A percentile compares a stretch with the other conserved stretches of the same genome.
Conservation (phyloP, 768 basidiomycete genomes). For the Russula virescens region DNA sequence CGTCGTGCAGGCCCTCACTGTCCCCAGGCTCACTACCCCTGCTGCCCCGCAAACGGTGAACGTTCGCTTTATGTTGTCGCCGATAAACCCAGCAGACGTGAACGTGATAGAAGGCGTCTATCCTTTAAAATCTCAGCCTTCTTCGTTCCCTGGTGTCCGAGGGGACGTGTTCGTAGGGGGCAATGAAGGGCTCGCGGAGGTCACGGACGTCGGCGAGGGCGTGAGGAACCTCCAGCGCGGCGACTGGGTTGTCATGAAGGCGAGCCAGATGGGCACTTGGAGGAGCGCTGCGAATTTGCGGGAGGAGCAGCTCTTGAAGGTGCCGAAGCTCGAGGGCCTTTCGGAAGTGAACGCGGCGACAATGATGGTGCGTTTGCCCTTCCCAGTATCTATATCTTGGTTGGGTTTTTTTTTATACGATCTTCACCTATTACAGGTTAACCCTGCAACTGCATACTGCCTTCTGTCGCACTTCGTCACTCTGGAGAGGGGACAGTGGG, state of each 20-base stretch:
- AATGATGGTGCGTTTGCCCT: conserved; percentile 47
- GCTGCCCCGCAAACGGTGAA: conserved; percentile 53
- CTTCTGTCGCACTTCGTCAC: conserved; percentile 69
- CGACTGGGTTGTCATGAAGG: conserved; percentile 74
- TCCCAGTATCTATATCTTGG: neutral
- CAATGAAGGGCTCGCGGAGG: conserved; percentile 70
- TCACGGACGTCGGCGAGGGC: conserved; percentile 53
- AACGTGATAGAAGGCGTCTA: conserved; percentile 83
- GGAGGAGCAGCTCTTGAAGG: conserved; percentile 51
- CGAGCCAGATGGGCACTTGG: conserved; percentile 75
- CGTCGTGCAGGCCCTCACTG: conserved; percentile 52
- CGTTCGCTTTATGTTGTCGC: conserved; percentile 60
- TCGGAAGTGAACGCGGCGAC: conserved; percentile 67
- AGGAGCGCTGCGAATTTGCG: conserved; percentile 48
- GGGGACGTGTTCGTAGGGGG: conserved; percentile 55
- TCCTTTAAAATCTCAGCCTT: conserved; percentile 51
- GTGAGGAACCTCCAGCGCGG: conserved; percentile 43
- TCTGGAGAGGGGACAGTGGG: conserved; percentile 66
- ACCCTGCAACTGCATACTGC: conserved; percentile 78
- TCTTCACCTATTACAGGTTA: conserved; percentile 44
- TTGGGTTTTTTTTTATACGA: neutral
- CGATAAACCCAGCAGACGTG: conserved; percentile 78
- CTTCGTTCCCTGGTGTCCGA: conserved; percentile 32
- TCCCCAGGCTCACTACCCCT: conserved; percentile 41
- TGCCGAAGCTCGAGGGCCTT: conserved; percentile 44